A percentile compares a stretch with the other conserved stretches of the same genome.
These are phyloP conservation scores for Papiliotrema nemorosa DNA, from an alignment of 1,284 basidiomycete genomes.

Conservation along the genomic window DNA sequence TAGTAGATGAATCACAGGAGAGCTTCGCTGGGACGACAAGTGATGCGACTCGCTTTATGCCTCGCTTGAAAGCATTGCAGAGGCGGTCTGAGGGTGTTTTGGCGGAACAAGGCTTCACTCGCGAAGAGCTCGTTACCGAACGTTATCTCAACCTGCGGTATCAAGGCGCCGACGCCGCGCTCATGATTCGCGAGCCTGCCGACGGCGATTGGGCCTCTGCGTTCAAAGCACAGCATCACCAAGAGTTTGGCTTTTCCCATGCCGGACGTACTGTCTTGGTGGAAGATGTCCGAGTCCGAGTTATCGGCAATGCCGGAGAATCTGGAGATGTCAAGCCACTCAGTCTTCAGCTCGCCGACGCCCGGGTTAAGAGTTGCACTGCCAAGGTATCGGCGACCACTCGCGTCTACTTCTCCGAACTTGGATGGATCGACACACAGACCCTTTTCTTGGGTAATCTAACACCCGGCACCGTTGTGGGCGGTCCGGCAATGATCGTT, in stretches of 20 bases:
- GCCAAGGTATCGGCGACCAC: not conserved
- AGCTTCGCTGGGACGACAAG: conserved; percentile 67
- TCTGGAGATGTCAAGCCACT: conserved; percentile 61
- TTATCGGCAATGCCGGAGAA: conserved; percentile 77
- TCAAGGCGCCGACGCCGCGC: conserved; percentile 72
- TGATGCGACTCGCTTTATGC: conserved; percentile 26
- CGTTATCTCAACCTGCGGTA: conserved; percentile 88
- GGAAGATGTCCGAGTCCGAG: conserved; percentile 90
- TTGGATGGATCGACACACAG: not conserved
- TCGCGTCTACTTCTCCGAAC: not conserved
- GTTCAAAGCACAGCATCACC: conserved; percentile 72
- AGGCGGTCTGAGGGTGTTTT: conserved; percentile 65
- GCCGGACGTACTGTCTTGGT: conserved; percentile 71
- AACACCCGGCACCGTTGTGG: conserved; percentile 64
- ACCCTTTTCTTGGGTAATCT: conserved; percentile 52
- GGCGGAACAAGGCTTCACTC: conserved; percentile 72
- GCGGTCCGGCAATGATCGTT: conserved; percentile 39
- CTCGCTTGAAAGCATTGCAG: conserved; percentile 66
- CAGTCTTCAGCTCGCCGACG: not conserved
- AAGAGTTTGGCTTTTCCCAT: conserved; percentile 88
- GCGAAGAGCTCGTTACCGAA: conserved; percentile 66
- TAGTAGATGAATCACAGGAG: conserved; percentile 76
- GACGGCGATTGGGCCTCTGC: conserved; percentile 73
- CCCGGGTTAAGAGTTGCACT: not conserved
- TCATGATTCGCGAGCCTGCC: conserved; percentile 69